Conservation (phyloP, 2,329 filamentous ascomycete genomes). For the Balansia obtecta region DNA sequence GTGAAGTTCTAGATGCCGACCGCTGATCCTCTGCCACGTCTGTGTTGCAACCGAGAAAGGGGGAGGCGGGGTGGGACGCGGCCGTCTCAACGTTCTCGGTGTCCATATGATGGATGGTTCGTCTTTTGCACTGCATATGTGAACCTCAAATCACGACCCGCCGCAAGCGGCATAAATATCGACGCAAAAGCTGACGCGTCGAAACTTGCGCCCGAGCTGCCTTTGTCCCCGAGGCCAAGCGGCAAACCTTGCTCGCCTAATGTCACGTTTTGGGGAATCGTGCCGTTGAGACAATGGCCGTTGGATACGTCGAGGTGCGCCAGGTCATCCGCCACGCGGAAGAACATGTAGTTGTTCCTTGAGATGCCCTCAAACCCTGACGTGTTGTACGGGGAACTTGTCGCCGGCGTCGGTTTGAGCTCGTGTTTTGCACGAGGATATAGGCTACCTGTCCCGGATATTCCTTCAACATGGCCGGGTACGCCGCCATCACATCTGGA, state of each 20-base stretch:
- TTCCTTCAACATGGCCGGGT: conserved; percentile 47
- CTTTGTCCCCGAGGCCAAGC: conserved; percentile 26
- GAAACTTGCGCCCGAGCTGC: conserved; percentile 17
- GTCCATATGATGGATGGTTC: not conserved
- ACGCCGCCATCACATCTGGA: conserved; percentile 60
- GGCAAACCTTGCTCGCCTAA: conserved; percentile 52
- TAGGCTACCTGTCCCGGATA: conserved; percentile 64
- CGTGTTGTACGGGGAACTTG: conserved; percentile 66
- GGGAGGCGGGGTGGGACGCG: no score
- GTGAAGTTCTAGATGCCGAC: no score
- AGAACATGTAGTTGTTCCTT: conserved; percentile 67
- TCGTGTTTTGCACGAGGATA: conserved; percentile 66
- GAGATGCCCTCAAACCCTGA: conserved; percentile 55
- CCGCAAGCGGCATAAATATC: conserved; percentile 10
- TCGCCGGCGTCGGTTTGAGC: conserved; percentile 55
- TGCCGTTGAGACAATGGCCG: conserved; percentile 55
- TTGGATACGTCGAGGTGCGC: conserved; percentile 50
- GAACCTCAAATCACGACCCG: not conserved
- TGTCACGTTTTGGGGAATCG: conserved; percentile 57
- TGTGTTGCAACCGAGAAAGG: no score
- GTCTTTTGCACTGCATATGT: no score
- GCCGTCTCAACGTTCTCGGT: not conserved
- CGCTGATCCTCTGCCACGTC: no score
- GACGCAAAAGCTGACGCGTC: conserved; percentile 11
- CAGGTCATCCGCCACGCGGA: conserved; percentile 58